These are phyloP conservation scores for Pleurotus djamor DNA, from an alignment of 768 basidiomycete genomes.

Conservation along the genomic window DNA sequence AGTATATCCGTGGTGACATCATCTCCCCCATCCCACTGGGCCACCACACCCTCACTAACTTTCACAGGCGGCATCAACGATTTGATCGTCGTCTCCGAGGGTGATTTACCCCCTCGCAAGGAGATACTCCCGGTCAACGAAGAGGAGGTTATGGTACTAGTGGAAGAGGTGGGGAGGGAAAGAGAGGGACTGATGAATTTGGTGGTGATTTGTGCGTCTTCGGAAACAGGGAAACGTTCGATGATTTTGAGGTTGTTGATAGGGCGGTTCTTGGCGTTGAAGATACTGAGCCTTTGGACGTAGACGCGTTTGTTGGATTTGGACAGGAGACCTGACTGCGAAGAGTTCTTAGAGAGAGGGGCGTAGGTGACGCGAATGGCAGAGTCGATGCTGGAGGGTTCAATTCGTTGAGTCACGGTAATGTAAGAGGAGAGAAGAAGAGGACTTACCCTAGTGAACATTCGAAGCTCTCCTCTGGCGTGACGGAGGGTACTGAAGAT, in stretches of 20 bases:
- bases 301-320: conserved; percentile 28
- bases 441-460: conserved; percentile 45
- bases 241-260: conserved; percentile 30
- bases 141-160: not conserved
- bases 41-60: conserved; percentile 24
- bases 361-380: conserved; percentile 39
- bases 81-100: not conserved
- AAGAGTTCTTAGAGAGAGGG: conserved; percentile 29
- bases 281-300: conserved; percentile 33
- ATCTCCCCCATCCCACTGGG: conserved; percentile 37
- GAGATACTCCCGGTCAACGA: not conserved
- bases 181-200: conserved; percentile 34
- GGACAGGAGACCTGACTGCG: conserved; percentile 29
- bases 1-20: conserved; percentile 18
- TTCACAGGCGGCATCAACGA: conserved; percentile 18
- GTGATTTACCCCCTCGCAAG: conserved; percentile 1
- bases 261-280: conserved; percentile 30
- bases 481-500: conserved; percentile 37
- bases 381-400: conserved; percentile 34
- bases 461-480: conserved; percentile 41
- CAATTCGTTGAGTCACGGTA: too few species aligned
- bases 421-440: too few species aligned
- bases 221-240: conserved; percentile 37
- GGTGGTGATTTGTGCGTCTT: conserved; percentile 34
- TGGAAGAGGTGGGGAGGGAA: conserved; percentile 13